Percentiles rank a stretch among this genome's conserved stretches.
phyloP scores from a whole-genome alignment of 176 grass and related monocot species.

The Alopecurus myosuroides region DNA sequence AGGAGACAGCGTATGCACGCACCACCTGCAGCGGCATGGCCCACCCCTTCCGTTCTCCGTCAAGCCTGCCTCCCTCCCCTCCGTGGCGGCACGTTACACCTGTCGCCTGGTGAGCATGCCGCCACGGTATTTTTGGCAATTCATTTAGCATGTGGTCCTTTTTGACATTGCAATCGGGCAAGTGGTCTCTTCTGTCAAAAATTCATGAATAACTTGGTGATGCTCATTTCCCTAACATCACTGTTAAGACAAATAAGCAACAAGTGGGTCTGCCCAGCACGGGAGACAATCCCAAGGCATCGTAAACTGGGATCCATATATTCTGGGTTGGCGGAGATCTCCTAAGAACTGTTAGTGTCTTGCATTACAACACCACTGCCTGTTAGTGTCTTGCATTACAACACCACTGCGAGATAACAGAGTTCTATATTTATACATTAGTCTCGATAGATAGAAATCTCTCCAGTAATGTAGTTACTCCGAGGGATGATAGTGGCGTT shows the following conservation, averaged over 20 bases:
- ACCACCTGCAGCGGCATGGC: too few species aligned
- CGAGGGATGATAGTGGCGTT: neutral
- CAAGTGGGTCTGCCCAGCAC: neutral
- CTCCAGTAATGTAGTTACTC: neutral
- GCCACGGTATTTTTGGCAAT: too few species aligned
- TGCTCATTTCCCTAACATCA: neutral
- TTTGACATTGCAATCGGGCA: too few species aligned
- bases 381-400: slow-evolving; percentile 11
- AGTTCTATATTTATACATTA: slow-evolving; percentile 2
- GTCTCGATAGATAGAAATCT: neutral
- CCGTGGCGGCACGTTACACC: too few species aligned
- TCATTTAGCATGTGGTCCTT: too few species aligned
- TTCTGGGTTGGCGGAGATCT: neutral
- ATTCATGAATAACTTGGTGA: neutral
- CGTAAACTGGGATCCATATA: slow-evolving; percentile 14
- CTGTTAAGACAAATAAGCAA: neutral
- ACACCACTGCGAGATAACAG: neutral
- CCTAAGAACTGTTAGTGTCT: neutral
- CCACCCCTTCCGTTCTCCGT: too few species aligned
- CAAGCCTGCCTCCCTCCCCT: too few species aligned
- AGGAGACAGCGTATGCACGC: too few species aligned
- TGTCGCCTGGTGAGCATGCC: too few species aligned
- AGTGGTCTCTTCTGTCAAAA: too few species aligned
- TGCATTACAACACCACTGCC: neutral
- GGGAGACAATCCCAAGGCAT: neutral